Evolutionary conservation across 805 yeast species (phyloP).

Genomic region (Candida awuae): DNA sequence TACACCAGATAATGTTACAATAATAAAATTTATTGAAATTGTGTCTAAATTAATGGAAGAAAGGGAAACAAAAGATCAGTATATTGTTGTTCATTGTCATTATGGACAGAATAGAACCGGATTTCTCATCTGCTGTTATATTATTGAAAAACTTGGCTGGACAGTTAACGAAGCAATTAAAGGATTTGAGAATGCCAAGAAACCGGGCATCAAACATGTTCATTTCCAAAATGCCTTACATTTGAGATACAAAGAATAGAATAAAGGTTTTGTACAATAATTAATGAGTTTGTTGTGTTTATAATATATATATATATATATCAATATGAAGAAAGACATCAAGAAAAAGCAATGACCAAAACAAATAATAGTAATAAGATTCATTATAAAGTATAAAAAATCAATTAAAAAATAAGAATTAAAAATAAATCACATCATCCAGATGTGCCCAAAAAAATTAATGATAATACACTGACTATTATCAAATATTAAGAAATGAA

Average conservation of each 20-base stretch:
- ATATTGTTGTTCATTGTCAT: constrained; percentile 68
- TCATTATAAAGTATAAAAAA: no score
- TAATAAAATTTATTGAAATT: constrained; percentile 46
- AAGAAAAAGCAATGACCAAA: no score
- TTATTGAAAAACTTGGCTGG: constrained; percentile 54
- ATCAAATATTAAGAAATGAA: no score
- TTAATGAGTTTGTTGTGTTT: neutral
- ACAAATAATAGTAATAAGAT: no score
- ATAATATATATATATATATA: no score
- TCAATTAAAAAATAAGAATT: no score
- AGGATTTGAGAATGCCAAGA: constrained; percentile 48
- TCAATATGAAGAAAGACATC: no score
- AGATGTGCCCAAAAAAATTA: no score
- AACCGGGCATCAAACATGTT: constrained; percentile 70
- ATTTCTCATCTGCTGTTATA: constrained; percentile 59
- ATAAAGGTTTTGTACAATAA: neutral
- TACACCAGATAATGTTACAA: constrained; percentile 57
- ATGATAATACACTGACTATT: no score
- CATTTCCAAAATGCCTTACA: constrained; percentile 69
- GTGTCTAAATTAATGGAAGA: constrained; percentile 37
- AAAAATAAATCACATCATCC: no score
- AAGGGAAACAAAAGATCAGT: constrained; percentile 23
- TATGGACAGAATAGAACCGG: constrained; percentile 80
- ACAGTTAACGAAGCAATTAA: constrained; percentile 54
- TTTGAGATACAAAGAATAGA: constrained; percentile 46